Percentiles rank a stretch among this genome's conserved stretches.
phyloP scores from a whole-genome alignment of 2,329 filamentous ascomycete genomes.

The Xylariaceae sp. region DNA sequence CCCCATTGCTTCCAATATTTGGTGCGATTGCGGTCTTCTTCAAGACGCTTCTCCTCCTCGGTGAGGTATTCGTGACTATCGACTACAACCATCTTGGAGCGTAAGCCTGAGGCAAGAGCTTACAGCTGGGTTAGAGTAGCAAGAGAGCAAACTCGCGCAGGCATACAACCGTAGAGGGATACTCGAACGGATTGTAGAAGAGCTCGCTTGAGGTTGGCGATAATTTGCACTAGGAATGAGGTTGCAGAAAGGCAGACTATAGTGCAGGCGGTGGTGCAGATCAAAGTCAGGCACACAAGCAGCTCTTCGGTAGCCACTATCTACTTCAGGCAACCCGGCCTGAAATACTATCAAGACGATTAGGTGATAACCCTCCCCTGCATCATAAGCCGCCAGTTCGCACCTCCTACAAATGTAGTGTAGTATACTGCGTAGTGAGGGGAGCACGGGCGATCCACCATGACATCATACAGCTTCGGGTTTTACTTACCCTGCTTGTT shows the following conservation, averaged over 20 bases:
- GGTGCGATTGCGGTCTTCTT: slow-evolving; percentile 78
- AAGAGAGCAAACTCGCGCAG: not conserved
- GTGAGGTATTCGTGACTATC: slow-evolving; percentile 87
- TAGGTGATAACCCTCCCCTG: too few relatives aligned
- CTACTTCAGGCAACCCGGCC: slow-evolving; percentile 35
- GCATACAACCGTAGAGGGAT: not conserved
- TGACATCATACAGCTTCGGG: too few relatives aligned
- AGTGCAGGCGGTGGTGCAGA: slow-evolving; percentile 25
- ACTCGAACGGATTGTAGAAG: slow-evolving; percentile 4
- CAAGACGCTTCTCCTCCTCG: slow-evolving; percentile 87
- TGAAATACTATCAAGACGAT: too few relatives aligned
- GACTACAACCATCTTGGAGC: slow-evolving; percentile 78
- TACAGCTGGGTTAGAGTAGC: not conserved
- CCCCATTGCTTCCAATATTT: slow-evolving; percentile 99
- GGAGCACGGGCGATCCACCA: too few relatives aligned
- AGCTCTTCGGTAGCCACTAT: slow-evolving; percentile 28
- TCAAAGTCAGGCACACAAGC: slow-evolving; percentile 34
- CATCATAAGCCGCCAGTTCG: too few relatives aligned
- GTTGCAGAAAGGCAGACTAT: not conserved
- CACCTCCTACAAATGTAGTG: too few relatives aligned
- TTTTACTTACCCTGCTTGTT: too few relatives aligned
- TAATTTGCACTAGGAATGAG: not conserved
- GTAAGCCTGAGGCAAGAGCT: not conserved
- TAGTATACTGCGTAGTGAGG: too few relatives aligned
- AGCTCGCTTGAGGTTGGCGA: slow-evolving; percentile 2